Evolutionary conservation across 768 basidiomycete species (phyloP).

Genomic region (Suillus plorans): DNA sequence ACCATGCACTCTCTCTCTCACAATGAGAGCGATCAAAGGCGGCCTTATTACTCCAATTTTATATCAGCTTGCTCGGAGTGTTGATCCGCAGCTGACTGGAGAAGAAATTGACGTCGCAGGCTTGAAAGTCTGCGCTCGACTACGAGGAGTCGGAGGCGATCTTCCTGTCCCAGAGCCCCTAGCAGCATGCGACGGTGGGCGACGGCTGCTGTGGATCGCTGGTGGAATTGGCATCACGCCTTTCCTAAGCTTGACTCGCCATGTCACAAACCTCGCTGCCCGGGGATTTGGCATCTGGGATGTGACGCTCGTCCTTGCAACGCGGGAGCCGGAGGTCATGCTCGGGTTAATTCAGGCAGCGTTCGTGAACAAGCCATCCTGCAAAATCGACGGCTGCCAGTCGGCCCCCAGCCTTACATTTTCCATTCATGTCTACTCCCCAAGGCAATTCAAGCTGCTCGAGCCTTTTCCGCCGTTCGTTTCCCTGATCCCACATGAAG

Average conservation of each 20-base stretch:
- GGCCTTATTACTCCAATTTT: slow-evolving; percentile 57
- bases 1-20: slow-evolving; percentile 38
- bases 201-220: slow-evolving; percentile 53
- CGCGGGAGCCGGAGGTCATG: slow-evolving; percentile 53
- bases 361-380: slow-evolving; percentile 8
- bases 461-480: slow-evolving; percentile 12
- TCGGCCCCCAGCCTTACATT: slow-evolving; percentile 13
- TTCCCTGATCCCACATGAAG: slow-evolving; percentile 15
- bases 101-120: slow-evolving; percentile 19
- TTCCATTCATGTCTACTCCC: slow-evolving; percentile 18
- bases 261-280: slow-evolving; percentile 17
- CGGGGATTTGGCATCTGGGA: slow-evolving; percentile 31
- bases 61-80: slow-evolving; percentile 39
- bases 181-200: slow-evolving; percentile 24
- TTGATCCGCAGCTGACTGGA: slow-evolving; percentile 10
- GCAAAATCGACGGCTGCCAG: neutral
- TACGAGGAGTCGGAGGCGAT: slow-evolving; percentile 54
- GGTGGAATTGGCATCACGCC: slow-evolving; percentile 69
- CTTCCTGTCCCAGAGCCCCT: slow-evolving; percentile 33
- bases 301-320: slow-evolving; percentile 49
- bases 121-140: slow-evolving; percentile 41
- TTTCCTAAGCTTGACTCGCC: slow-evolving; percentile 52
- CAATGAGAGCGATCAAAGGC: slow-evolving; percentile 53
- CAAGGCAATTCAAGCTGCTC: slow-evolving; percentile 1
- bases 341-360: slow-evolving; percentile 41